phyloP scores from a whole-genome alignment of 495 filamentous ascomycete genomes.

The Neurospora sp. region DNA sequence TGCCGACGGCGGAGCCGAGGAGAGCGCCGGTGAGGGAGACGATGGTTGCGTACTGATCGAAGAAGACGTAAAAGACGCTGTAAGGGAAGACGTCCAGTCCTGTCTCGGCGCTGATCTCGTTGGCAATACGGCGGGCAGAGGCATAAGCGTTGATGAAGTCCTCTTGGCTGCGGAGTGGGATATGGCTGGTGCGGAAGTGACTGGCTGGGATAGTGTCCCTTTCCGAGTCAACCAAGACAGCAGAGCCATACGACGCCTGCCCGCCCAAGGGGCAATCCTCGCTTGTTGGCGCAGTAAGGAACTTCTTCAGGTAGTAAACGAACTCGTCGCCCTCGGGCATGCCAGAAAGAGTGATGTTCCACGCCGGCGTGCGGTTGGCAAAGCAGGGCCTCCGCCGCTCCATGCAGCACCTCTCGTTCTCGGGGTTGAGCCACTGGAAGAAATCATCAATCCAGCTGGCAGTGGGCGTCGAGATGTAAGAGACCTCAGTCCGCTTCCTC shows the following conservation, averaged over 20 bases:
- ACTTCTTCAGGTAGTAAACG: conserved; percentile 69
- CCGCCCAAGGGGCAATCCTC: conserved; percentile 80
- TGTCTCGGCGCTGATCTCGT: conserved; percentile 55
- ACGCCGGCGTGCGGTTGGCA: conserved; percentile 57
- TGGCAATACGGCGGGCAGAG: conserved; percentile 80
- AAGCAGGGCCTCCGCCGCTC: conserved; percentile 63
- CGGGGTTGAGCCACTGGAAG: conserved; percentile 88
- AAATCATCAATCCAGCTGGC: conserved; percentile 97
- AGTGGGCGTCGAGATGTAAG: conserved; percentile 82
- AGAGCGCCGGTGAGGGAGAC: conserved; percentile 66
- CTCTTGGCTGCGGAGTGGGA: conserved; percentile 72
- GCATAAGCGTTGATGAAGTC: conserved; percentile 90
- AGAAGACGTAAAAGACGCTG: conserved; percentile 95
- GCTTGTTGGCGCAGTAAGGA: conserved; percentile 70
- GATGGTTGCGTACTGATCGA: conserved; percentile 90
- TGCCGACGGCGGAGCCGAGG: conserved; percentile 68
- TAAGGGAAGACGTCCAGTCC: conserved; percentile 84
- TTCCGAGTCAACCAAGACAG: conserved; percentile 66
- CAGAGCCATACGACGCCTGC: conserved; percentile 74
- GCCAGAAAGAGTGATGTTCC: conserved; percentile 78
- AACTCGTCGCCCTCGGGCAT: conserved; percentile 94
- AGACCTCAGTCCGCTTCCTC: conserved; percentile 78
- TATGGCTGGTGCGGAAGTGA: conserved; percentile 87
- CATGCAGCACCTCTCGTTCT: conserved; percentile 68
- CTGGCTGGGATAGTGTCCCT: conserved; percentile 58